Evolutionary conservation across 2,329 filamentous ascomycete species (phyloP), one percentile per base, ranked within the genome.

Genomic region (Botryotinia globosa): DNA sequence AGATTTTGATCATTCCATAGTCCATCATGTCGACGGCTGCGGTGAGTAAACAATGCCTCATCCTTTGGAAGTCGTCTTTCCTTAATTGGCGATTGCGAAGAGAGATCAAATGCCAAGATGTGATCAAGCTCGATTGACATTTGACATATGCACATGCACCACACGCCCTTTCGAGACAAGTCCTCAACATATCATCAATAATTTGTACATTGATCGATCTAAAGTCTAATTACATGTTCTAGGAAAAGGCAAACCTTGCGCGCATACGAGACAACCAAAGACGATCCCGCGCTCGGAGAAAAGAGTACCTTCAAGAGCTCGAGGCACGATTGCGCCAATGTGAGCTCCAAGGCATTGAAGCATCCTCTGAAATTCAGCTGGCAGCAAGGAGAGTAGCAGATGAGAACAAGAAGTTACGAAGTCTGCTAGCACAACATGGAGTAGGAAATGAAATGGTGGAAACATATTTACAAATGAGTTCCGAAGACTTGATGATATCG

Each of bases 221-320:
- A 10, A 48, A 4, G 39, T 56, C 56, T 73, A 67, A 73, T 59
- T 22, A 6, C 16, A 68, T 72, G 56, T 72, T 63, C 42, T 66
- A 78, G 76, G 77, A 78, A 73, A 80, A 80, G 75, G 76, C 76
- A 58, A 81, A 82, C 70, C 79, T 81, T 48, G 86, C 87, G 64
- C 89, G 91, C 73, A 90, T 94, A 76, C 87, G 92, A 75, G 90
- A 94, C 78, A 94, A 94, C 78, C 92, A 94, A 80, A 86, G 92
- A 72, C 89, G 91, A 74, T 93, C 90, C n/a, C 89, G 92, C 70
- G 91, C 91, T 63, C 87, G 91, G 51, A 87, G 90, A 75, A 92
- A 91, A 83, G 91, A 93, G 78, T 93, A 94, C 79, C 83, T 93
- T 56, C 85, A 89, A 74, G 90, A 92, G 72, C 86, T 94, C 42